These are phyloP conservation scores for Prillingera fragicola DNA, from an alignment of 1,284 basidiomycete genomes.

Conservation along the genomic window DNA sequence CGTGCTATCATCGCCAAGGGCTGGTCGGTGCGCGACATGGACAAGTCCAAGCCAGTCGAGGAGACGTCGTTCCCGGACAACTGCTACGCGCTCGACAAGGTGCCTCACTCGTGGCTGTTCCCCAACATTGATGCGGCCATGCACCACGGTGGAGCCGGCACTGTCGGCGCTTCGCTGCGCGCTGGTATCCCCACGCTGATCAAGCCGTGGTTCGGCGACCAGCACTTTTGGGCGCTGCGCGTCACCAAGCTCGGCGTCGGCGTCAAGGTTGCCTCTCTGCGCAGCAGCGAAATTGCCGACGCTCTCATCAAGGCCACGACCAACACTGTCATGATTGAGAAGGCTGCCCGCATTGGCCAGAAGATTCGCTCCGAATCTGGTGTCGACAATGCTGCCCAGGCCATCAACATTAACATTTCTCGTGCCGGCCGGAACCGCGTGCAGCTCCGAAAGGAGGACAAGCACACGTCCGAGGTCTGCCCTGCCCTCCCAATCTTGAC, in stretches of 20 bases:
- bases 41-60: conserved; percentile 42
- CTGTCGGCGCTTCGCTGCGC: conserved; percentile 61
- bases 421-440: conserved; percentile 29
- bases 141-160: conserved; percentile 69
- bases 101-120: conserved; percentile 79
- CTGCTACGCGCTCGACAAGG: conserved; percentile 55
- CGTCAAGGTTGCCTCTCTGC: conserved; percentile 53
- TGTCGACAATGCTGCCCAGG: conserved; percentile 35
- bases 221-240: conserved; percentile 66
- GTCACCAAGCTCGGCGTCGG: conserved; percentile 60
- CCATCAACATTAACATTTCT: conserved; percentile 36
- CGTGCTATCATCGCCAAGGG: conserved; percentile 71
- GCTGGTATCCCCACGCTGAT: conserved; percentile 72
- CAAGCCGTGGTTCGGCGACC: conserved; percentile 65
- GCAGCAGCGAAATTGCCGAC: conserved; percentile 53
- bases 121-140: conserved; percentile 55
- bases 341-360: conserved; percentile 60
- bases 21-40: conserved; percentile 60
- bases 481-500: too few species aligned
- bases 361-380: conserved; percentile 56
- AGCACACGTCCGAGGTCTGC: too few species aligned
- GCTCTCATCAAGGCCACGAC: conserved; percentile 57
- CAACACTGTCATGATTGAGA: conserved; percentile 59
- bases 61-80: conserved; percentile 48
- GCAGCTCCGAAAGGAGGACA: conserved; percentile 6